Conservation (phyloP, 306 rosid genomes). For the Prunus armeniaca region DNA sequence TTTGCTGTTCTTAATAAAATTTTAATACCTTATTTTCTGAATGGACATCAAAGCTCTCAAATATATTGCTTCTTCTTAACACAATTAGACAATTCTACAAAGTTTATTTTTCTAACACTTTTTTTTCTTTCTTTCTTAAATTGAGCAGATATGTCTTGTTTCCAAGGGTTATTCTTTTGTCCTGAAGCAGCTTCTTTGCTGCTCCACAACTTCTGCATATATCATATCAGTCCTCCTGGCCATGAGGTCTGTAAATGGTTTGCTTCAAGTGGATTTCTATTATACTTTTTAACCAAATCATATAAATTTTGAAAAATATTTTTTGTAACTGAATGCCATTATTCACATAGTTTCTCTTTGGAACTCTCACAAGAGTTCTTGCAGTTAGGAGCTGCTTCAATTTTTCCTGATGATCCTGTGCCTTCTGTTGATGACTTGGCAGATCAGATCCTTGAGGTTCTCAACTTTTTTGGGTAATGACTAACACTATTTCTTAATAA, state of each 20-base stretch:
- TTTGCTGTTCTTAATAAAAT: not conserved
- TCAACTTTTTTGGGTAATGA: constrained; percentile 73
- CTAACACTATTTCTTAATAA: not conserved
- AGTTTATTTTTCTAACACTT: not conserved
- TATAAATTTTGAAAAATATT: not conserved
- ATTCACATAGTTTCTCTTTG: constrained; percentile 63
- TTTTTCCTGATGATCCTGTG: constrained; percentile 57
- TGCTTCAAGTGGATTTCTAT: constrained; percentile 17
- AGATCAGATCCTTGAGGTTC: constrained; percentile 83
- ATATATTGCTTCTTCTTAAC: not conserved
- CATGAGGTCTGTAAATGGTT: constrained; percentile 77
- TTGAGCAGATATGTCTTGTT: constrained; percentile 79
- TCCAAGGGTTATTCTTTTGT: constrained; percentile 92
- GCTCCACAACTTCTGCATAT: constrained; percentile 93
- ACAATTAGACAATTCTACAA: not conserved
- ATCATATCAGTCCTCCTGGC: constrained; percentile 94
- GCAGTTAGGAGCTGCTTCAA: constrained; percentile 92
- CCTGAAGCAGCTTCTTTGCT: constrained; percentile 92
- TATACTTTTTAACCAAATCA: not conserved
- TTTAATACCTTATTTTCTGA: not conserved
- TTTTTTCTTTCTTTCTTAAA: not conserved
- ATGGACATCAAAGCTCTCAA: not conserved
- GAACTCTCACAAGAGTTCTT: constrained; percentile 75
- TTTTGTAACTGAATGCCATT: constrained; percentile 35
- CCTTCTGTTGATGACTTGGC: constrained; percentile 87